Percentiles rank a stretch among this genome's conserved stretches.
Evolutionary conservation across 108 stramenopile genomes (phyloP).

Genomic region (Skeletonema menzelii): DNA sequence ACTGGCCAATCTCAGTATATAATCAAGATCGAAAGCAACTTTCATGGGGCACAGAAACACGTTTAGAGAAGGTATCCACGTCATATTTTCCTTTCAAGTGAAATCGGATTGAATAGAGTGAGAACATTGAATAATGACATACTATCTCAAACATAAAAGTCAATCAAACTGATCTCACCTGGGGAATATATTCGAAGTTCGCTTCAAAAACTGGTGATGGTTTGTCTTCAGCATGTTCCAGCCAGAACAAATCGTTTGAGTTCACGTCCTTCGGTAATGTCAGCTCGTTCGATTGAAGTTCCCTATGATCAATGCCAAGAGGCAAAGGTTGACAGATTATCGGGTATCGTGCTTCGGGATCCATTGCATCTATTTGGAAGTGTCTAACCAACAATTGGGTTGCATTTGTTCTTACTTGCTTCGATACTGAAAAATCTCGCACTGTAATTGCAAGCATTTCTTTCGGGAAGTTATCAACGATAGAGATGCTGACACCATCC

Average conservation of each 20-base stretch:
- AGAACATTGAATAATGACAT: neutral
- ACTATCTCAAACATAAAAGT: neutral
- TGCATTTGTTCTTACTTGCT: conserved; percentile 10
- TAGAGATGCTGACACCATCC: conserved; percentile 11
- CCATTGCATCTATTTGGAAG: conserved; percentile 36
- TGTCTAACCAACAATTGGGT: conserved; percentile 15
- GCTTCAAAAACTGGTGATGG: conserved; percentile 29
- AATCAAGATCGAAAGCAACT: conserved; percentile 18
- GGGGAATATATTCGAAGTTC: conserved; percentile 14
- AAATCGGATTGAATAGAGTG: neutral
- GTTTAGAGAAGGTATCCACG: conserved; percentile 24
- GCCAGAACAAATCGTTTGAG: conserved; percentile 23
- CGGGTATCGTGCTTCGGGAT: conserved; percentile 24
- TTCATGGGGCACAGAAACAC: conserved; percentile 29
- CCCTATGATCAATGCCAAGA: conserved; percentile 23
- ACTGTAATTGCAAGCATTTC: conserved; percentile 20
- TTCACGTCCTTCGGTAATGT: neutral
- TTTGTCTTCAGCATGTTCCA: conserved; percentile 3
- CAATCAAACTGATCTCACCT: conserved; percentile 7
- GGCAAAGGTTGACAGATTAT: conserved; percentile 33
- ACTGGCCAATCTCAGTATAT: conserved; percentile 19
- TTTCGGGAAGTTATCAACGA: conserved; percentile 24
- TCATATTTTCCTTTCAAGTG: conserved; percentile 16
- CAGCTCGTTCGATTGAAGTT: neutral
- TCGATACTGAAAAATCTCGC: conserved; percentile 27